Evolutionary conservation across 1,139 yeast species (phyloP).

Genomic region (Scheffersomyces cryptocercus): DNA sequence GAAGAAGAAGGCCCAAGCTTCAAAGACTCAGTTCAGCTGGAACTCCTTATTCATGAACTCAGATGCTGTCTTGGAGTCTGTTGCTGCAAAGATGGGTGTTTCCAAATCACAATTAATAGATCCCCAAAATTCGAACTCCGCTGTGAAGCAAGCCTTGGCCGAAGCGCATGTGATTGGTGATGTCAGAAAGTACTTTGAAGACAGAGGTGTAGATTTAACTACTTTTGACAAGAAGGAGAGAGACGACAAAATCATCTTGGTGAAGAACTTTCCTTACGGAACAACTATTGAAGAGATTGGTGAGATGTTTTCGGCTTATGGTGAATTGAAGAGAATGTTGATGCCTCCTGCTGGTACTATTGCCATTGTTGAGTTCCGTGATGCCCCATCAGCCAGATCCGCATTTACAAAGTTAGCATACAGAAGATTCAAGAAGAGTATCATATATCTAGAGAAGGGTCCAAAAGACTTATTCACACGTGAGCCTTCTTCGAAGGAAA

Average conservation of each 20-base stretch:
- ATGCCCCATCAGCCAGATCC: slow-evolving; percentile 79
- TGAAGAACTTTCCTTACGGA: slow-evolving; percentile 88
- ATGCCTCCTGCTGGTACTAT: slow-evolving; percentile 98
- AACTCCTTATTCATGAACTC: slow-evolving; percentile 86
- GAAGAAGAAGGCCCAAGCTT: slow-evolving; percentile 79
- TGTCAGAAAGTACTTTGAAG: slow-evolving; percentile 83
- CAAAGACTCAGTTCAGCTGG: slow-evolving; percentile 90
- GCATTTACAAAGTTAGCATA: slow-evolving; percentile 89
- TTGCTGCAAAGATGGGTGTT: slow-evolving; percentile 82
- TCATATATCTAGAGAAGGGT: slow-evolving; percentile 89
- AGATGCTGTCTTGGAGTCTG: slow-evolving; percentile 90
- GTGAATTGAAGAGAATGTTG: slow-evolving; percentile 74
- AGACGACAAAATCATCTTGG: slow-evolving; percentile 79
- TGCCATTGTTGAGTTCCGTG: slow-evolving; percentile 91
- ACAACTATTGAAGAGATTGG: slow-evolving; percentile 79
- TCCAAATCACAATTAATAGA: slow-evolving; percentile 81
- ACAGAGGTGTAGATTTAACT: slow-evolving; percentile 79
- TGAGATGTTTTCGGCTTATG: slow-evolving; percentile 77
- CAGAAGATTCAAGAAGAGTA: slow-evolving; percentile 81
- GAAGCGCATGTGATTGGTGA: slow-evolving; percentile 95
- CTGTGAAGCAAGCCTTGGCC: slow-evolving; percentile 97
- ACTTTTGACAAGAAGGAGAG: slow-evolving; percentile 71
- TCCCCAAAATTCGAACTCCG: slow-evolving; percentile 83
- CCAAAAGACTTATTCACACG: slow-evolving; percentile 78
- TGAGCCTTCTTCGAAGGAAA: slow-evolving; percentile 48